A percentile compares a stretch with the other conserved stretches of the same genome.
Conservation (phyloP, 768 basidiomycete genomes). For the Neoboletus magnificus region DNA sequence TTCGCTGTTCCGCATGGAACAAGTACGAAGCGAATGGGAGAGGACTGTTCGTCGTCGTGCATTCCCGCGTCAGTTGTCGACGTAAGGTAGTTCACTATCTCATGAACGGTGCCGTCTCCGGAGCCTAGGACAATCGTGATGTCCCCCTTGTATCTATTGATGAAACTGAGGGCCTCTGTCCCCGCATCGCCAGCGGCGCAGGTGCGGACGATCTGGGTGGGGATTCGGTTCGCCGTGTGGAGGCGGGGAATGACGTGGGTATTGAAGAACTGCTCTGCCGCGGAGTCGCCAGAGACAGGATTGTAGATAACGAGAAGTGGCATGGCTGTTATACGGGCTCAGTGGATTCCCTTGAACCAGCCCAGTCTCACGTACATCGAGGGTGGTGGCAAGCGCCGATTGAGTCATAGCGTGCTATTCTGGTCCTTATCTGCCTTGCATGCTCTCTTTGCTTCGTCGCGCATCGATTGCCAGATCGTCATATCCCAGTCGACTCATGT, state of each 20-base stretch:
- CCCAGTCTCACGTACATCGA: slow-evolving; percentile 1
- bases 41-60: slow-evolving; percentile 9
- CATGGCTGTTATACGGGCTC: slow-evolving; percentile 30
- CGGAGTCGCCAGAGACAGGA: slow-evolving; percentile 63
- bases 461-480: neutral
- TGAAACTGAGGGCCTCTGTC: slow-evolving; percentile 37
- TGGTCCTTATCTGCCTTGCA: slow-evolving; percentile 1
- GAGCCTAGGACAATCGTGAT: slow-evolving; percentile 63
- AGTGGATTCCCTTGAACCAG: neutral
- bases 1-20: slow-evolving; percentile 91
- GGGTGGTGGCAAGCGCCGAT: neutral
- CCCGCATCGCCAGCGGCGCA: slow-evolving; percentile 55
- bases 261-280: slow-evolving; percentile 54
- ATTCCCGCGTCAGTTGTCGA: slow-evolving; percentile 21
- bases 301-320: slow-evolving; percentile 68
- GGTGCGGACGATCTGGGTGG: slow-evolving; percentile 45
- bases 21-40: slow-evolving; percentile 44
- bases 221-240: slow-evolving; percentile 30
- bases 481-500: slow-evolving; percentile 21
- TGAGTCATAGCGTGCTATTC: neutral
- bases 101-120: slow-evolving; percentile 92
- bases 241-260: slow-evolving; percentile 66
- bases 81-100: slow-evolving; percentile 66
- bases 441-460: slow-evolving; percentile 17
- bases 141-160: slow-evolving; percentile 32